Conservation (phyloP, 2,329 filamentous ascomycete species). For the Epichloe coenophiala region DNA sequence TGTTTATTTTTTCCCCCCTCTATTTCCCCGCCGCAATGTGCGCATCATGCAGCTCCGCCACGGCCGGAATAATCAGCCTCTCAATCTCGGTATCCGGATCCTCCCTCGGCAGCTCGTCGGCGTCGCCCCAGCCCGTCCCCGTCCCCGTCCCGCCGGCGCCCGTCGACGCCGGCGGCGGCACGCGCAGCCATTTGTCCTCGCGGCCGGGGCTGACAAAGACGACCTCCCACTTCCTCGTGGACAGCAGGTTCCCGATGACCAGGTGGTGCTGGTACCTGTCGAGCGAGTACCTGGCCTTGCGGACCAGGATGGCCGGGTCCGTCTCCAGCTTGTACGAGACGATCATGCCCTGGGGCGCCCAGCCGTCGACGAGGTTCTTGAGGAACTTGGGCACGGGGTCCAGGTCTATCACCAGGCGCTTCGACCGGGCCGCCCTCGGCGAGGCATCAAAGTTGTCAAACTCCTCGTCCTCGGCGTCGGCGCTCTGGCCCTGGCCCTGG, state of each 20-base stretch:
- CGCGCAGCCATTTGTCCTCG: constrained; percentile 65
- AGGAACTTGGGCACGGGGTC: constrained; percentile 97
- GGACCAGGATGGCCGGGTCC: constrained; percentile 70
- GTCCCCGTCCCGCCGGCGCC: constrained; percentile 9
- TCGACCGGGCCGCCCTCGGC: constrained; percentile 44
- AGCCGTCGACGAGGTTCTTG: constrained; percentile 86
- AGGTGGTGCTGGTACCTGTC: constrained; percentile 88
- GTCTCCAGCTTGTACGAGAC: constrained; percentile 98
- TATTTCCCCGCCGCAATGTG: constrained; percentile 27
- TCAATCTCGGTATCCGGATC: constrained; percentile 80
- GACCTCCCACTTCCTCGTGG: constrained; percentile 91
- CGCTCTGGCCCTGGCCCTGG: constrained; percentile 67
- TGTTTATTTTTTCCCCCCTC: no score
- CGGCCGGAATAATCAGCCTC: constrained; percentile 78
- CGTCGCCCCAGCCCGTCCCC: constrained; percentile 19
- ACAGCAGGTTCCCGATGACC: constrained; percentile 85
- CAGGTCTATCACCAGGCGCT: constrained; percentile 70
- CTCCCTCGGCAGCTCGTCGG: constrained; percentile 38
- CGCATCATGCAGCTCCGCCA: constrained; percentile 58
- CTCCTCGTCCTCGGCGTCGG: constrained; percentile 47
- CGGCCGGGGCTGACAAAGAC: constrained; percentile 71
- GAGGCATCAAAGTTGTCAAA: constrained; percentile 56
- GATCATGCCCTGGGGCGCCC: constrained; percentile 93
- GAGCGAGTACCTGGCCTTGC: constrained; percentile 77
- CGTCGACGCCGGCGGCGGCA: constrained; percentile 18